These are phyloP conservation scores for Didymella pinodella DNA, from an alignment of 2,329 filamentous ascomycete genomes.

Conservation along the genomic window DNA sequence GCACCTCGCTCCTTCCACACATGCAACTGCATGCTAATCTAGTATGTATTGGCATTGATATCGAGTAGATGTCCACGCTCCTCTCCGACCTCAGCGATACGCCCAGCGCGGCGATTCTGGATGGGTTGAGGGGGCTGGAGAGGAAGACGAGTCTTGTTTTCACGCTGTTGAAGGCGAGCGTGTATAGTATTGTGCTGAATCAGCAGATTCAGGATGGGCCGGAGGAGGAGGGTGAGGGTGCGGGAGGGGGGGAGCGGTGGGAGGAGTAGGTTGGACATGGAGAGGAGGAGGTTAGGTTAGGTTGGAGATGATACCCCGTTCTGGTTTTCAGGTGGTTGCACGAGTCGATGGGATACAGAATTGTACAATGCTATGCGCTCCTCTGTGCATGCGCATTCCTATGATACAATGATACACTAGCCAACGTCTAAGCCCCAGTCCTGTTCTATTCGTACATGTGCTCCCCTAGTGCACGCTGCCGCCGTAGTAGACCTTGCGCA, in stretches of 20 bases:
- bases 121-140: constrained; percentile 86
- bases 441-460: constrained; percentile 2
- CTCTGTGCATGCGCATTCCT: background rate
- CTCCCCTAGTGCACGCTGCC: constrained; percentile 58
- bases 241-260: constrained; percentile 16
- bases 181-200: constrained; percentile 98
- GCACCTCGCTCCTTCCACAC: too few species aligned
- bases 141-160: constrained; percentile 94
- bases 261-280: background rate
- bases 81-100: constrained; percentile 73
- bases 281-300: too few species aligned
- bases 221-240: constrained; percentile 36
- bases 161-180: constrained; percentile 94
- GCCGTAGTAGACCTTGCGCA: constrained; percentile 95
- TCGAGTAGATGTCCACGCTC: constrained; percentile 60
- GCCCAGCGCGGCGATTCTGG: constrained; percentile 75
- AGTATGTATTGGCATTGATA: background rate
- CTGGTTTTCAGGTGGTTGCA: background rate
- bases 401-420: constrained; percentile 26
- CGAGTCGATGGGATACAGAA: constrained; percentile 7
- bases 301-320: constrained; percentile 15
- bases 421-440: too few species aligned
- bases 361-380: background rate
- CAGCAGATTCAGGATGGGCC: constrained; percentile 68
- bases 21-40: too few species aligned